Conservation (phyloP, 2,329 filamentous ascomycete species). For the Rutstroemia sp. region DNA sequence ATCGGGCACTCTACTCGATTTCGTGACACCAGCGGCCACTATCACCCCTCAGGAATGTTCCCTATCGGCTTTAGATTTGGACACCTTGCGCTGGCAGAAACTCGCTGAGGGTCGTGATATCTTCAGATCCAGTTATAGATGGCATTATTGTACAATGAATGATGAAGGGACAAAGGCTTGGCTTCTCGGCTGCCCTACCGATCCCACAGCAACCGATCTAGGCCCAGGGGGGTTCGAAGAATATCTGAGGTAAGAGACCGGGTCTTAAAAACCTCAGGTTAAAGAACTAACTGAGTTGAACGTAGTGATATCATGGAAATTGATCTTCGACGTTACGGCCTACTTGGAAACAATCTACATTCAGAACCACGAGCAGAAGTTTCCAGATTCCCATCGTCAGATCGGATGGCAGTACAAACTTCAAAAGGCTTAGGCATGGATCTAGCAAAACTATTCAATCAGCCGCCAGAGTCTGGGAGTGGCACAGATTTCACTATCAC, state of each 20-base stretch:
- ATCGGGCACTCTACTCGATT: conserved; percentile 85
- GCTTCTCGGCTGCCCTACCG: conserved; percentile 86
- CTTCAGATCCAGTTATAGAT: conserved; percentile 85
- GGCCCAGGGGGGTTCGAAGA: conserved; percentile 73
- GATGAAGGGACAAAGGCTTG: conserved; percentile 93
- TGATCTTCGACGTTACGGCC: conserved; percentile 83
- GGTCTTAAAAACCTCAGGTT: not conserved
- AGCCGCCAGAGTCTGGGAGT: conserved; percentile 74
- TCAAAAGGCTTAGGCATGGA: conserved; percentile 73
- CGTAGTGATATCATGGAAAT: conserved; percentile 79
- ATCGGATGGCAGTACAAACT: conserved; percentile 41
- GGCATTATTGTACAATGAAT: conserved; percentile 97
- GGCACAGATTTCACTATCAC: conserved; percentile 90
- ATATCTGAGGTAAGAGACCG: conserved; percentile 54
- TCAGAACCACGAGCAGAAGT: conserved; percentile 45
- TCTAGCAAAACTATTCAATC: conserved; percentile 79
- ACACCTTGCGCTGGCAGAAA: conserved; percentile 86
- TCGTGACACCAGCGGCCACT: conserved; percentile 85
- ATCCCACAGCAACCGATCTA: conserved; percentile 56
- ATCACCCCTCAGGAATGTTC: conserved; percentile 85
- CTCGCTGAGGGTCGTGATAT: conserved; percentile 91
- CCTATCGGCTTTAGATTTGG: conserved; percentile 79
- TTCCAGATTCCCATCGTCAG: conserved; percentile 41
- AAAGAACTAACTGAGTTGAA: conserved; percentile 15
- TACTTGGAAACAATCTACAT: conserved; percentile 71